Percentiles rank a stretch among this genome's conserved stretches.
Evolutionary conservation across 2,329 filamentous ascomycete species (phyloP).

Genomic region (Diplodia scrobiculata): DNA sequence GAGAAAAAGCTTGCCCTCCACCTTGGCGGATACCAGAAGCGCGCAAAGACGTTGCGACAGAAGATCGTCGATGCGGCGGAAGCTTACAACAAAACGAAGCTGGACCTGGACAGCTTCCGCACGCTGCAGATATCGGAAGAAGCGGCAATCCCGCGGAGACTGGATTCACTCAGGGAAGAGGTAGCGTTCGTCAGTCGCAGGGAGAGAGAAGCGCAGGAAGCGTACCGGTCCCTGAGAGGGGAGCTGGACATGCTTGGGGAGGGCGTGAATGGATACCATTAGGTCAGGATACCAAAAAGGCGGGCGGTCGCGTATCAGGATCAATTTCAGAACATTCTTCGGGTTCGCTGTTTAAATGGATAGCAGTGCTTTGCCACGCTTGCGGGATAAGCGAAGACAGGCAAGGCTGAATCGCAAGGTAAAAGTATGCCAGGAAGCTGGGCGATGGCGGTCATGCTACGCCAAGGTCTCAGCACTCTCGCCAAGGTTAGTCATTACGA

Average conservation of each 20-base stretch:
- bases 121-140: slow-evolving; percentile 79
- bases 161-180: slow-evolving; percentile 78
- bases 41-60: slow-evolving; percentile 74
- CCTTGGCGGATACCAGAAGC: slow-evolving; percentile 86
- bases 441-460: background rate
- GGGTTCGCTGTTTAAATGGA: background rate
- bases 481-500: slow-evolving; percentile 14
- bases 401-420: background rate
- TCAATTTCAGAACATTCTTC: slow-evolving; percentile 3
- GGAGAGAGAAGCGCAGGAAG: slow-evolving; percentile 87
- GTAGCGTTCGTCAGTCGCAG: slow-evolving; percentile 76
- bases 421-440: slow-evolving; percentile 4
- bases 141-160: slow-evolving; percentile 68
- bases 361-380: slow-evolving; percentile 6
- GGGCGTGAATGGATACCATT: slow-evolving; percentile 44
- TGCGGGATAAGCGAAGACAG: background rate
- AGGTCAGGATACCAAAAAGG: slow-evolving; percentile 13
- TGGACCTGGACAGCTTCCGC: slow-evolving; percentile 72
- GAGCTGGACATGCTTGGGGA: slow-evolving; percentile 67
- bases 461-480: slow-evolving; percentile 18
- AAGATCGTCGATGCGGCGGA: slow-evolving; percentile 77
- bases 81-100: slow-evolving; percentile 70
- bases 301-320: background rate
- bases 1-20: slow-evolving; percentile 91
- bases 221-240: slow-evolving; percentile 74